Conservation (phyloP, 2,329 filamentous ascomycete species). For the Fusarium chaquense region DNA sequence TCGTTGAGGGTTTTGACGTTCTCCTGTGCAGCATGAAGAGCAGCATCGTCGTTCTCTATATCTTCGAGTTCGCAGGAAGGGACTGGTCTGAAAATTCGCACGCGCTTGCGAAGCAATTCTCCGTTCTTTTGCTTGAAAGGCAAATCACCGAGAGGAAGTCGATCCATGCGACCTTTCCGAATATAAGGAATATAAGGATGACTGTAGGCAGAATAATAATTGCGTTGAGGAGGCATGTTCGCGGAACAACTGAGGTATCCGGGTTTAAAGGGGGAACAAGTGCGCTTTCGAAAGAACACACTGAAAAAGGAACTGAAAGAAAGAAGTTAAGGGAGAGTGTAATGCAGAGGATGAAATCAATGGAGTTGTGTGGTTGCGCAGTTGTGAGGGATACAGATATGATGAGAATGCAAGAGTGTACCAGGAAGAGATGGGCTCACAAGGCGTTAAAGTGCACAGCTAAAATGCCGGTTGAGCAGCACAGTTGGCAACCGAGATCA, state of each 20-base stretch:
- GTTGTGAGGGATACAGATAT: background rate
- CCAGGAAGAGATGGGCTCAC: background rate
- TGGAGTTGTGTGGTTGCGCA: conserved; percentile 1
- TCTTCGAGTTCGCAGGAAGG: conserved; percentile 45
- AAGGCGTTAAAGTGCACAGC: background rate
- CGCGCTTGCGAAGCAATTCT: conserved; percentile 36
- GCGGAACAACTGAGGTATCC: background rate
- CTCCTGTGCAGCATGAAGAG: conserved; percentile 32
- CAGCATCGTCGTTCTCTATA: conserved; percentile 47
- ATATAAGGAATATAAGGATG: background rate
- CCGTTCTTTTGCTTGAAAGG: conserved; percentile 41
- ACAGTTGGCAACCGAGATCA: conserved; percentile 2
- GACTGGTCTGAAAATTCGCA: conserved; percentile 39
- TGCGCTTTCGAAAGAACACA: background rate
- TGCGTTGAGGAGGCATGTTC: conserved; percentile 35
- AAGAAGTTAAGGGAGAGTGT: background rate
- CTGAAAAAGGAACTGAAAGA: background rate
- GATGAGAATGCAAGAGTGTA: background rate
- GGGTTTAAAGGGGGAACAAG: background rate
- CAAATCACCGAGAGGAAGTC: conserved; percentile 48
- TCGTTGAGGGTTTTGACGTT: conserved; percentile 17
- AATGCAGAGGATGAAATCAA: background rate
- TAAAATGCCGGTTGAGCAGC: background rate
- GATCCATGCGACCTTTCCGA: conserved; percentile 31
- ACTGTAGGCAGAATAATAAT: background rate